Base-by-base conservation (phyloP, 768 basidiomycete species). In the Trametes sanguinea region DNA sequence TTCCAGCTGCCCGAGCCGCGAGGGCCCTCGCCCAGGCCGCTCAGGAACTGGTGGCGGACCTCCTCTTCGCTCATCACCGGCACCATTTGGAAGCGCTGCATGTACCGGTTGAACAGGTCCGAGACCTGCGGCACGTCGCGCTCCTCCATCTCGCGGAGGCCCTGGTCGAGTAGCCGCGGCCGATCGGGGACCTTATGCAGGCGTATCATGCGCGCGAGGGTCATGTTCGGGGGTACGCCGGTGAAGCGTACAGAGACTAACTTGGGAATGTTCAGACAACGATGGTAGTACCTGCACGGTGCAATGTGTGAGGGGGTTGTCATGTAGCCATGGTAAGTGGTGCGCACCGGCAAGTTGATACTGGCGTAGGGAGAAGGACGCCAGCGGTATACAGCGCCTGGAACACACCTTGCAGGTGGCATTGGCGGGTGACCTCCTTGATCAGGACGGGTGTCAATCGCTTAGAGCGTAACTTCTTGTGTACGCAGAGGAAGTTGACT, bases 351-450 rank as follows among this genome's bases (percentile, higher is more conserved):
- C 92, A 95, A 10, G 88, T 88, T 3, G 93, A 85, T 17, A 98
- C 85, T 0, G 97, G 97, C 0, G 97, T 98, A 8, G 97, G 97
- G 10, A 99, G 79, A 45, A 97, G 87, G 29, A 94, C 86, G 2
- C 97, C 97, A 16, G 86, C 95, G 0, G 97, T 99, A 74, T 98
- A 98, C 53, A 99, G 90, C 7, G 97, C 97, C 74, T 99, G 97
- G 79, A 97, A 98, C 54, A 97, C 81, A 35, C 92, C 92, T 64
- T 86, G 83, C 40, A 98, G 81, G 73, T 98, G 86, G 54, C 92
- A 91, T 71, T 93, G 92, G 22, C 97, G 83, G 0, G 97, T 98
- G 29, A 98, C 90, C 71, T 99, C 97, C 73, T 97, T 97, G 77
- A 99, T 98, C 52, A 99, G 82, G 11, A 98, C 92, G 0, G 97